Evolutionary conservation across 345 rosid species (phyloP), one percentile per base, ranked within the genome.

Genomic region (Sisymbrium altissimum): DNA sequence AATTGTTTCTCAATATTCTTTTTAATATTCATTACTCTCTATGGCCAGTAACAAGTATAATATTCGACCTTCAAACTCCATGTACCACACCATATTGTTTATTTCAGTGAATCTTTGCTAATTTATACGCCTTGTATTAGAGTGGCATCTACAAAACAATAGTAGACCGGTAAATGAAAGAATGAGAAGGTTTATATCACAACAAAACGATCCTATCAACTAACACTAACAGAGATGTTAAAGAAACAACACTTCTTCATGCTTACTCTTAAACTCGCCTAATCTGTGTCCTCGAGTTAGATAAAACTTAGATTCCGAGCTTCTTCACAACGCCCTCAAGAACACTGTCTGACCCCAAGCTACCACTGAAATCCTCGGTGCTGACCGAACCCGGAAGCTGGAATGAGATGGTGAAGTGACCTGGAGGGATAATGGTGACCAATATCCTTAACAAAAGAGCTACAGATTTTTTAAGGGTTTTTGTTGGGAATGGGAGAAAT

Each of bases 351-450:
- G 66, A 67, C 7, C 81, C 86, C 35, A 88, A 86, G 14, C 11
- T 45, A 29, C 87, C 84, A 0, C 41, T 27, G 50, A 84, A 76
- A 5, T 75, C 81, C 25, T 76, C 75, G 40, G 40, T 72, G 68
- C 80, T 70, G 53, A 90, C 92, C 0, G 91, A 88, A 70, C 96
- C 92, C 3, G 94, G 89, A 6, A 90, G 89, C 64, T 71, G 78
- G 69, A 87, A 86, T 1, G 82, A 57, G 61, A 88, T 54, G 0
- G 91, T 72, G 77, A 92, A 92, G 43, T 63, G 84, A 29, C 98
- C 96, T 0, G 91, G 88, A 2, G 88, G 25, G 25, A 23, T 23
- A 23, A 23, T 23, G 25, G 25, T 23, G 25, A 23, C 25, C 25
- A 23, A 23, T 23, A 3, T 23, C 25, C 25, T 23, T 23, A 23